Percentiles rank a stretch among this genome's conserved stretches.
These are phyloP conservation scores for Cymbopogon citratus DNA, from an alignment of 176 grass and related monocot species.

Conservation along the genomic window DNA sequence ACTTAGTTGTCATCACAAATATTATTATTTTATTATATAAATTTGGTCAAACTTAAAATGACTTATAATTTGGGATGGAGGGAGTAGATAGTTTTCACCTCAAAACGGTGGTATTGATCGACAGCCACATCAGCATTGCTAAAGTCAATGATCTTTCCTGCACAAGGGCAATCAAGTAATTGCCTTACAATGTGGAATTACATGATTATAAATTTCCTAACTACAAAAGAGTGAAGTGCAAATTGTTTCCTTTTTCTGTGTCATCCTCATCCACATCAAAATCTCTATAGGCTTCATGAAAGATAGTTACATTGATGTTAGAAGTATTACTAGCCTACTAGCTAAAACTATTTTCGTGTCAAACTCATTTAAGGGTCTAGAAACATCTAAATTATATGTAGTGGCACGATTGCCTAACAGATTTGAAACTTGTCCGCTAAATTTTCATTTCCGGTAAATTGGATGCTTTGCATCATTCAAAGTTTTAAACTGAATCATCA, in stretches of 20 bases:
- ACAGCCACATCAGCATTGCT: conserved; percentile 88
- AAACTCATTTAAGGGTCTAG: background rate
- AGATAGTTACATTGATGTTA: background rate
- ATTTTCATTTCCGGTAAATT: background rate
- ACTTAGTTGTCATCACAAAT: too few relatives aligned
- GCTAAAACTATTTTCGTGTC: background rate
- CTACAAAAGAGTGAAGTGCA: background rate
- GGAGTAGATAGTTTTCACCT: conserved; percentile 40
- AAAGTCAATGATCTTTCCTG: conserved; percentile 89
- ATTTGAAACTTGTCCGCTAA: background rate
- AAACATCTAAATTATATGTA: background rate
- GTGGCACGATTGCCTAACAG: background rate
- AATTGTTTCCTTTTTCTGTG: background rate
- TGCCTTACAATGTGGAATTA: background rate
- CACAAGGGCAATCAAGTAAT: background rate
- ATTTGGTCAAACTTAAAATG: too few relatives aligned
- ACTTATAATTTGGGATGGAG: too few relatives aligned
- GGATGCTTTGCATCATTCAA: background rate
- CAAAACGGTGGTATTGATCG: conserved; percentile 78
- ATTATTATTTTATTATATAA: too few relatives aligned
- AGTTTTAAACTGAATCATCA: background rate
- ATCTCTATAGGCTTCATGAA: background rate
- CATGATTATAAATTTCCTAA: background rate
- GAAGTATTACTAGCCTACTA: background rate
- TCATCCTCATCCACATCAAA: too few relatives aligned